Evolutionary conservation across 2,329 filamentous ascomycete species (phyloP), one percentile per base, ranked within the genome.

Genomic region (Fusarium dlaminii): DNA sequence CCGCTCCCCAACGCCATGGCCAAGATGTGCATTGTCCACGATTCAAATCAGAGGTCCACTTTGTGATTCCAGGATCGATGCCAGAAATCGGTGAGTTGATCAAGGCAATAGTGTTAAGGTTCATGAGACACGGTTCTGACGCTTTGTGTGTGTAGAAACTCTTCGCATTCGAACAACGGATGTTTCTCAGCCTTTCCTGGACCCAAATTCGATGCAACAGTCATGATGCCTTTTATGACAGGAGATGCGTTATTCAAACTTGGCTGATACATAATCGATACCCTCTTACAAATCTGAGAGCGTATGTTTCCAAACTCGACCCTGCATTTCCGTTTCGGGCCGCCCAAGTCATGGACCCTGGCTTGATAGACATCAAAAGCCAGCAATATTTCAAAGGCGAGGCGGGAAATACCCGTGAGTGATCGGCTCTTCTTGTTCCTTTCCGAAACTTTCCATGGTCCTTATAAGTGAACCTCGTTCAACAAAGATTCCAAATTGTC

Each of bases 141-240:
- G 30, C 56, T 64, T 42, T 30, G 22, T 20, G 51, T 22, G 15
- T 29, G 14, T 36, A 82, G 81, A 79, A 27, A 62, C 70, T 42
- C 36, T 79, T 11, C 75, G 65, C 32, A 77, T 83, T 66, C 78
- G 81, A 56, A 79, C 77, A 22, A 62, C 73, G 12, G 73, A 76
- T 15, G 75, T 79, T 24, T 66, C 80, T 14, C 82, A 83, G 62
- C 82, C 82, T 9, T 83, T 84, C 46, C 72, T 84, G 13, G 79
- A 84, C 43, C 80, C 80, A 15, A 70, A 75, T 27, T 71, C 70
- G 37, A 69, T 78, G 63, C 71, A 69, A 57, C 63, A 49, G 52
- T 22, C 57, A n/a, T 77, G 39, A 77, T 64, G 13, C 27, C 34
- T 36, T 32, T 30, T 39, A 22, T 30, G 20, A 48, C 56, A 40